Base-by-base conservation (phyloP, 306 rosid species). In the Arachis stenosperma region DNA sequence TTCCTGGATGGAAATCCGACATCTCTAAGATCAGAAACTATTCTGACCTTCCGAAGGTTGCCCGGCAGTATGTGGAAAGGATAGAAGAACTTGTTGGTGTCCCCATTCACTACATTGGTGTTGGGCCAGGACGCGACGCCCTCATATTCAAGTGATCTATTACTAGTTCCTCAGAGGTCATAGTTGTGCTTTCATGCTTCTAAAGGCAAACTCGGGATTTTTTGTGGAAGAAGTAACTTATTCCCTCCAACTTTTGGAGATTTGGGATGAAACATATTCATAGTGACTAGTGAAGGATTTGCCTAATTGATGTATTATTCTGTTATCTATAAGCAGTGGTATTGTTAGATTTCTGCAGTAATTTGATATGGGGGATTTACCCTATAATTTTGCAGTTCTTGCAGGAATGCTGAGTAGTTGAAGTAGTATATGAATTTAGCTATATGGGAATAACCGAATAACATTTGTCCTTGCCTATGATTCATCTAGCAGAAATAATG, bases 101-200 rank as follows among this genome's bases (percentile, higher is more conserved):
- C 63, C 99, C 99, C 11, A 75, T 94, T 69, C 90, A 91, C 82
- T 94, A 94, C 85, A 83, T 91, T 55, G 99, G 99, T 75, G 91
- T 94, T 48, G 93, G 99, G 7, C 96, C 98, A 29, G 96, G 99
- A 61, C 97, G 99, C 2, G 99, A 94, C 79, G 98, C 99, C 6
- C 93, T 94, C 72, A 86, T 94, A 39, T 84, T 60, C 82, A 94
- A 94, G 74, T 94, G 81, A 52, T 52, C 27, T 52, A 52, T 52
- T 52, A 52, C 14, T 52, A 52, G n/a, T 52, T 52, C 57, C 57
- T 52, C 9, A n/a, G 8, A 81, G 61, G 56, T 50, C 52, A 55
- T 22, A 11, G 4, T 58, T 41, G 65, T 55, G 74, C 57, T 69
- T 50, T 75, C 78, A 17, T 46, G 76, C 55, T 66, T 50, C 81